phyloP scores from a whole-genome alignment of 345 rosid species.

The Brassica cretica region DNA sequence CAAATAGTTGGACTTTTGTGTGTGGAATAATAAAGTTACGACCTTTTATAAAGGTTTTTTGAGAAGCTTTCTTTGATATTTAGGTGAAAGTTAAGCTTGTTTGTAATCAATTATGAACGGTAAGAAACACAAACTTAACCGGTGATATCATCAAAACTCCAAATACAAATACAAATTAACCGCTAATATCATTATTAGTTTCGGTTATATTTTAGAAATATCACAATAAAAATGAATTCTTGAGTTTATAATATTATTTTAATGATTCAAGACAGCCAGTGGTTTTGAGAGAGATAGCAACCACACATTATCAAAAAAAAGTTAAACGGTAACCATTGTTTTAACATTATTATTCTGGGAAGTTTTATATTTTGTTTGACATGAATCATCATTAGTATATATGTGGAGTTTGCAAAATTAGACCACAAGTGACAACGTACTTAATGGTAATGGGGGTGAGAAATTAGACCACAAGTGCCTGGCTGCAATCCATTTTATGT shows the following conservation, averaged over 20 bases:
- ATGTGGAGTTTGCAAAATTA: too few species aligned
- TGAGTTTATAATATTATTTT: not conserved
- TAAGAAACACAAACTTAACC: conserved; percentile 8
- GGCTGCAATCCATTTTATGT: too few species aligned
- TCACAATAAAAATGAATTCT: not conserved
- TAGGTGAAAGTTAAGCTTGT: not conserved
- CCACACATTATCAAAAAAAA: conserved; percentile 22
- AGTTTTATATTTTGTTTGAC: too few species aligned
- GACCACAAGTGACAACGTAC: too few species aligned
- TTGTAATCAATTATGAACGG: conserved; percentile 5
- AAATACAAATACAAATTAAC: not conserved
- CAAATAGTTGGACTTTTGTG: not conserved
- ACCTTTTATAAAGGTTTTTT: not conserved
- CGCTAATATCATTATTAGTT: conserved; percentile 23
- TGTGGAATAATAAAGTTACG: not conserved
- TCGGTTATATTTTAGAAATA: conserved; percentile 26
- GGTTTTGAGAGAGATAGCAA: conserved; percentile 15
- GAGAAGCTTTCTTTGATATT: not conserved
- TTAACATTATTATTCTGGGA: too few species aligned
- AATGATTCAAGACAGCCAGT: conserved; percentile 26
- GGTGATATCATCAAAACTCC: conserved; percentile 33
- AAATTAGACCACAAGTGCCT: too few species aligned
- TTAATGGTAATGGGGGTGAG: too few species aligned
- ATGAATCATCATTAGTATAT: too few species aligned
- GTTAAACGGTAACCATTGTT: too few species aligned